These are phyloP conservation scores for Macaranga tanarius DNA, from an alignment of 441 rosid species.

Conservation along the genomic window DNA sequence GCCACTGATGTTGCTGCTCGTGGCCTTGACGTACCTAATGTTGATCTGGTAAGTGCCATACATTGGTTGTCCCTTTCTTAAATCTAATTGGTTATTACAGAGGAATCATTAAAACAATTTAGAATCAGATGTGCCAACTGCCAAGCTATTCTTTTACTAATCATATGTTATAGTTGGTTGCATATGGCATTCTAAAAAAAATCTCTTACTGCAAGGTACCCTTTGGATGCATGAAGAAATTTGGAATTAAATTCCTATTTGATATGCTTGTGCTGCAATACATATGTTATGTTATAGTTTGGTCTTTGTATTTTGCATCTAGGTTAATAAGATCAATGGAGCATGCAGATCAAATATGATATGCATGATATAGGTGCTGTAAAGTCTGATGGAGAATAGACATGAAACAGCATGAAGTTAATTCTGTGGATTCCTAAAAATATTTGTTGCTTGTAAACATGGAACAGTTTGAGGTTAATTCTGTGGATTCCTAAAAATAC, in stretches of 20 bases:
- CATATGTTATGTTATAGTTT: background rate
- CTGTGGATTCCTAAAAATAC: too few species aligned
- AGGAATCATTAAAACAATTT: background rate
- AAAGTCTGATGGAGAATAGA: background rate
- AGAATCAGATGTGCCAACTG: background rate
- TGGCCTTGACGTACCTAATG: constrained; percentile 97
- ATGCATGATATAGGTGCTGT: background rate
- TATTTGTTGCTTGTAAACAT: too few species aligned
- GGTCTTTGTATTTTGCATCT: background rate
- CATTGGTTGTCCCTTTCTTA: constrained; percentile 1
- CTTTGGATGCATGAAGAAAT: background rate
- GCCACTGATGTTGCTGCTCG: constrained; percentile 99
- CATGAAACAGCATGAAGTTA: background rate
- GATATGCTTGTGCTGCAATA: too few species aligned
- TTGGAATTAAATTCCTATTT: too few species aligned
- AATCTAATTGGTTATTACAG: background rate
- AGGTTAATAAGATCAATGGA: background rate
- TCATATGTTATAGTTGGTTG: background rate
- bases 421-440: background rate
- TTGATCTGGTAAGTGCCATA: constrained; percentile 70
- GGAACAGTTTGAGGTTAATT: too few species aligned
- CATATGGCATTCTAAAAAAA: background rate
- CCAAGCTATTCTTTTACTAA: background rate
- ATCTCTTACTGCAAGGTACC: background rate
- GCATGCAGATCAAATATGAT: background rate